phyloP scores from a whole-genome alignment of 2,329 filamentous ascomycete species.

The Pleoardoris graminearum region DNA sequence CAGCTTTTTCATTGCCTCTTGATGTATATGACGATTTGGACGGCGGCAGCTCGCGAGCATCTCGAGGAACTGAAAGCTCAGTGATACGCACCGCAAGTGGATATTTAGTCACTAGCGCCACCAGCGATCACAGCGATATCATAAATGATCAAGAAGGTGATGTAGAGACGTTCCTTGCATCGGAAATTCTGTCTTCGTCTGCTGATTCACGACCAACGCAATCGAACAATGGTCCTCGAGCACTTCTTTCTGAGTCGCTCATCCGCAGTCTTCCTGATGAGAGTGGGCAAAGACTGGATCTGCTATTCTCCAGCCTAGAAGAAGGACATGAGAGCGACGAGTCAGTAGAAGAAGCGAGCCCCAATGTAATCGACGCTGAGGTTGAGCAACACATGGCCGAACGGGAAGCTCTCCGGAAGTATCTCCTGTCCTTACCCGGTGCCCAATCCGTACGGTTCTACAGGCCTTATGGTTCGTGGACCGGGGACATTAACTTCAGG shows the following conservation, averaged over 20 bases:
- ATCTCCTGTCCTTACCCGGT: slow-evolving; percentile 25
- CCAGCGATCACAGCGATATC: slow-evolving; percentile 23
- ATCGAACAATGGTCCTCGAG: background rate
- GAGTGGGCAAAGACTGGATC: slow-evolving; percentile 24
- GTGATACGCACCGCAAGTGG: background rate
- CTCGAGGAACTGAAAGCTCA: slow-evolving; percentile 23
- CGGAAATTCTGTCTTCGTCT: background rate
- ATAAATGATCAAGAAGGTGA: slow-evolving; percentile 9
- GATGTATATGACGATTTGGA: slow-evolving; percentile 33
- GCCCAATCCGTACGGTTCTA: slow-evolving; percentile 25
- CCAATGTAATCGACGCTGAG: background rate
- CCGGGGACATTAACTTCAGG: slow-evolving; percentile 24
- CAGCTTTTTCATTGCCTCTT: slow-evolving; percentile 40
- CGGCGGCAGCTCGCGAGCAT: slow-evolving; percentile 38
- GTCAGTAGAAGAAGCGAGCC: slow-evolving; percentile 6
- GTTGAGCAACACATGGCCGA: slow-evolving; percentile 19
- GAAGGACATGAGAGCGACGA: slow-evolving; percentile 11
- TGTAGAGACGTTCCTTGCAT: background rate
- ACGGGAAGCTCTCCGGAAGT: slow-evolving; percentile 20
- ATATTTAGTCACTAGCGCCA: slow-evolving; percentile 22
- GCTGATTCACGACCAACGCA: background rate
- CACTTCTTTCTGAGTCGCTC: slow-evolving; percentile 25
- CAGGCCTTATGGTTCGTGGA: slow-evolving; percentile 26
- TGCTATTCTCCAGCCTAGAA: slow-evolving; percentile 15
- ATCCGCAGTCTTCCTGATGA: slow-evolving; percentile 33